Base-by-base conservation (phyloP, 164 flowering plant genomes). In the Stephania japonica region DNA sequence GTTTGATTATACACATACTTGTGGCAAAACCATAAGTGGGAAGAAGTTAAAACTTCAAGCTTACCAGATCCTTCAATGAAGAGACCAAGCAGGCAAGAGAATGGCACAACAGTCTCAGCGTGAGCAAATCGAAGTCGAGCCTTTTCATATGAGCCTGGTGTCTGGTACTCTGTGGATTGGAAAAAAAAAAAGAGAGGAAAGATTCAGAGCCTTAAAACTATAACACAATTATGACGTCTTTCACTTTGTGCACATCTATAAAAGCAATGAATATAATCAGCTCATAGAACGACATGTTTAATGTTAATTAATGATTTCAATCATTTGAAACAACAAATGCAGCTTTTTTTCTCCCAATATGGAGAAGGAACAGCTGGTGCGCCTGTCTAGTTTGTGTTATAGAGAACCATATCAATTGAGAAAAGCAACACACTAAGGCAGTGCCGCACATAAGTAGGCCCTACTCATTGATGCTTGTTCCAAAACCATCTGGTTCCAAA, bases 71-170 rank as follows among this genome's bases (percentile, higher is more conserved):
- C 87, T 66, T 93, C 89, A 71, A 87, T 91, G 77, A 93, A 93
- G 25, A 95, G 93, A 25, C 99, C 99, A 71, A 95, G 93, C 69
- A 95, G 88, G 81, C 99, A 95, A 63, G 98, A 88, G 79, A 95
- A 95, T 53, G 99, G 99, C 62, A 95, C 85, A 65, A 95, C 81
- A 71, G 99, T 93, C 79, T 93, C 99, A 14, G 98, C 99, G 86
- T 93, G 99, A 43, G 98, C 99, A 84, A 95, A 91, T 13, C 97
- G 86, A 78, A 95, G 89, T 79, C 90, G 86, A 42, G 98, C 98
- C 84, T 93, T 90, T 67, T 95, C 99, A 67, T 84, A 93, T 78
- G 87, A 87, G 56, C 99, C 97, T 67, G 87, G 83, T 50, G 87
- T 79, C 76, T 73, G 86, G 64, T 83, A 80, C 67, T 88, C 98